Percentiles rank a stretch among this genome's conserved stretches.
Conservation (phyloP, 495 filamentous ascomycete genomes). For the Hypoxylon perforatum region DNA sequence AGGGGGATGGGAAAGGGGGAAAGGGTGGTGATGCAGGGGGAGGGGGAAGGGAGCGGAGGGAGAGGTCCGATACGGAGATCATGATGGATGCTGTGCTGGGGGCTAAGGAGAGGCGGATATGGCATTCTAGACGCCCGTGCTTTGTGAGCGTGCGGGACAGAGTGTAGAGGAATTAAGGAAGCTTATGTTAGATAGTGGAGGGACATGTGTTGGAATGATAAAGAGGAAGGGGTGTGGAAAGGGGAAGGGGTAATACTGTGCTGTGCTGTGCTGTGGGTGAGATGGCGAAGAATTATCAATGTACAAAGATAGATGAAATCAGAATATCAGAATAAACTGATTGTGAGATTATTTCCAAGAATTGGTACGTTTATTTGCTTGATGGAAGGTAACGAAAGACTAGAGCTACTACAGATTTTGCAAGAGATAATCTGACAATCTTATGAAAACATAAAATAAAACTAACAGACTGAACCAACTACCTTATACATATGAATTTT, state of each 20-base stretch:
- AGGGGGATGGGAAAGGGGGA: slow-evolving; percentile 30
- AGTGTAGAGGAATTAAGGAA: slow-evolving; percentile 8
- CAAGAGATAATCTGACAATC: too few species aligned
- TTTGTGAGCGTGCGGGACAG: slow-evolving; percentile 67
- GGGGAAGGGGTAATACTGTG: neutral
- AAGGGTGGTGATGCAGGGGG: slow-evolving; percentile 15
- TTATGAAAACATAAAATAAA: too few species aligned
- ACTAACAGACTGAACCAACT: too few species aligned
- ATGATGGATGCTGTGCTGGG: slow-evolving; percentile 66
- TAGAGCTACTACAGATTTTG: too few species aligned
- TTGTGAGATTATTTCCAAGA: too few species aligned
- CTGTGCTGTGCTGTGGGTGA: neutral
- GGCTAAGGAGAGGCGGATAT: slow-evolving; percentile 73
- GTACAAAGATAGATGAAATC: neutral
- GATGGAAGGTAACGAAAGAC: too few species aligned
- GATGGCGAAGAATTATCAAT: neutral
- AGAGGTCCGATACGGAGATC: slow-evolving; percentile 45
- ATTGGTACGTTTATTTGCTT: too few species aligned
- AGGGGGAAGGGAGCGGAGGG: neutral
- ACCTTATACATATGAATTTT: too few species aligned
- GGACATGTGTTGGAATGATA: neutral
- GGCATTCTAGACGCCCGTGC: slow-evolving; percentile 75
- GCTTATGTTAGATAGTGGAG: neutral
- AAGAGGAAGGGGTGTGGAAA: neutral
- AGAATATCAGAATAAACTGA: too few species aligned